Evolutionary conservation across 257 asterid species (phyloP), one percentile per base, ranked within the genome.

Genomic region (Solanum etuberosum): DNA sequence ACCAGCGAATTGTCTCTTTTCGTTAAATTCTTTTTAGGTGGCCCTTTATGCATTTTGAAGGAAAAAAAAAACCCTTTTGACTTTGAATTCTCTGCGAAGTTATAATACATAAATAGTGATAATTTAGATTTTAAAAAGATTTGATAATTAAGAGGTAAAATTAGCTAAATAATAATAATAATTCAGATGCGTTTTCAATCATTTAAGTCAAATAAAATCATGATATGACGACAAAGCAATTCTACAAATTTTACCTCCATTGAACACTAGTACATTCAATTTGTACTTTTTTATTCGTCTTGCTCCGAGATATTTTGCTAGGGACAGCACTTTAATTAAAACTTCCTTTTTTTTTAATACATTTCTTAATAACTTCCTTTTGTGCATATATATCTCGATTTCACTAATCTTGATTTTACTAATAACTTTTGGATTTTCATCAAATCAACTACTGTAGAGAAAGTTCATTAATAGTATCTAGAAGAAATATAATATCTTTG

Each of bases 111-210:
- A 2, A 11, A 23, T 0, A 20, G 2, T 10, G 16, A 63, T 13
- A 1, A 10, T 61, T 23, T 9, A 20, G 5, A 7, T 43, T 46
- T 46, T 57, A 0, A 0, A 0, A 3, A 57, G 20, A 57, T 20
- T 7, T 20, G 5, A 57, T 57, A 7, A 21, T 57, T 59, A 11
- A 23, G 12, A 23, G 5, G 14, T 59, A 23, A 59, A 4, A 9
- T 23, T 59, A 21, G 29, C 14, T 21, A 57, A 57, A 57, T 51
- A 57, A 20, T 57, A 54, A 61, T 61, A 10, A 2, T 61, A 61
- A 2, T 5, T n/a, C 32, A n/a, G 3, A n/a, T 61, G 70, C 9
- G 12, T 61, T 61, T 61, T 61, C 9, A 2, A 61, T n/a, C 31
- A 3, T 18, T 63, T 9, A n/a, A 63, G 29, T 9, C 29, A n/a